phyloP scores from a whole-genome alignment of 1,284 basidiomycete species.

The Fomitopsis betulina region DNA sequence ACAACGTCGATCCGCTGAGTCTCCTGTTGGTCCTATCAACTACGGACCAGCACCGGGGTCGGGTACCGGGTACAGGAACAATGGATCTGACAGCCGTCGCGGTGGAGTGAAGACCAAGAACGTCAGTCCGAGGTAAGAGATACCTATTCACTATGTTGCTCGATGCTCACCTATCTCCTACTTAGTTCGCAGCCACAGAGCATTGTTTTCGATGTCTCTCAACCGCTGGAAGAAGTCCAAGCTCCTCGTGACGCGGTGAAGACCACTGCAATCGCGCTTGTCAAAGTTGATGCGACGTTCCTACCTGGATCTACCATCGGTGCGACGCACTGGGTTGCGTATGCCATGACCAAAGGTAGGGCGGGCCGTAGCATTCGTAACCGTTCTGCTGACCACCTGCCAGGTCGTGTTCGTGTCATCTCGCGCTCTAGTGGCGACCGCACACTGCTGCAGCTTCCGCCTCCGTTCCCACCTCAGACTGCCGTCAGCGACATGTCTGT shows the following conservation, averaged over 20 bases:
- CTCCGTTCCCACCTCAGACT: constrained; percentile 52
- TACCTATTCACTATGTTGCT: constrained; percentile 2
- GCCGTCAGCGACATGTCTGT: constrained; percentile 81
- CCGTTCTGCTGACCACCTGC: neutral
- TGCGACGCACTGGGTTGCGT: constrained; percentile 83
- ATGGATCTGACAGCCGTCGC: constrained; percentile 33
- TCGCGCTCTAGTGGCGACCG: constrained; percentile 81
- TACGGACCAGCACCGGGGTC: constrained; percentile 41
- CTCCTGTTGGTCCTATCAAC: constrained; percentile 35
- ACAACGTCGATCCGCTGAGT: constrained; percentile 27
- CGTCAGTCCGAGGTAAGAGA: constrained; percentile 49
- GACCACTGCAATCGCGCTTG: constrained; percentile 78
- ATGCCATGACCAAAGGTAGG: constrained; percentile 81
- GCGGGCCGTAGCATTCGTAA: neutral
- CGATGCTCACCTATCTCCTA: neutral
- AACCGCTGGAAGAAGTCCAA: constrained; percentile 65
- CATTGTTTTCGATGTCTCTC: constrained; percentile 72
- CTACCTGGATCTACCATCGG: constrained; percentile 80
- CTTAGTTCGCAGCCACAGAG: constrained; percentile 38
- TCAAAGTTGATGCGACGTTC: constrained; percentile 77
- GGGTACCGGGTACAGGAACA: constrained; percentile 28
- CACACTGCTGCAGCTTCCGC: constrained; percentile 71
- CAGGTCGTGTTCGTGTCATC: constrained; percentile 78
- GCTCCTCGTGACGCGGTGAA: constrained; percentile 68
- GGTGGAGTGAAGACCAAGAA: constrained; percentile 42